phyloP scores from a whole-genome alignment of 208 protist species.

The Crithidia acanthocephali region DNA sequence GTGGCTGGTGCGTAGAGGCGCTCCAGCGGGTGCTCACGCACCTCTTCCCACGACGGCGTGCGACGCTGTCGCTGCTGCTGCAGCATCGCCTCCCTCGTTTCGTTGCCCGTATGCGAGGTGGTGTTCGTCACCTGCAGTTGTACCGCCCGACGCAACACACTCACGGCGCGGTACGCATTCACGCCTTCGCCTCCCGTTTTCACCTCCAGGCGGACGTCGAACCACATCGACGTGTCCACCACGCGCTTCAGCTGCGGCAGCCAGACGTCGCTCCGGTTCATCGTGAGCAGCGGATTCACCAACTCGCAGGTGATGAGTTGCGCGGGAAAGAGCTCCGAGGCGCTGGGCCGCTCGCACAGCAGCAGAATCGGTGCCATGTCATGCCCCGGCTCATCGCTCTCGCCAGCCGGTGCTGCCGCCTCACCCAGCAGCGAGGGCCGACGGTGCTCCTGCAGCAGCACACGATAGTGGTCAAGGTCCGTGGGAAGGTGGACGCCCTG shows the following conservation, averaged over 20 bases:
- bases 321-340: slow-evolving; percentile 58
- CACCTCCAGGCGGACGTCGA: slow-evolving; percentile 32
- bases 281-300: slow-evolving; percentile 40
- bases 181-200: background rate
- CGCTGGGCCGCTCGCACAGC: slow-evolving; percentile 35
- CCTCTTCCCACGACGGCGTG: slow-evolving; percentile 24
- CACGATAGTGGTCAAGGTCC: slow-evolving; percentile 23
- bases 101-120: background rate
- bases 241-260: slow-evolving; percentile 23
- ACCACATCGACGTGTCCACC: slow-evolving; percentile 15
- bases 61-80: background rate
- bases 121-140: slow-evolving; percentile 43
- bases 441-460: slow-evolving; percentile 33
- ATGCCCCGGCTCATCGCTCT: background rate
- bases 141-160: slow-evolving; percentile 50
- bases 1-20: slow-evolving; percentile 38
- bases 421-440: slow-evolving; percentile 22
- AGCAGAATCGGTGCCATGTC: slow-evolving; percentile 9
- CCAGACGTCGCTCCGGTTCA: slow-evolving; percentile 13
- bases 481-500: slow-evolving; percentile 60
- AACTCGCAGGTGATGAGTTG: slow-evolving; percentile 72
- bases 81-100: slow-evolving; percentile 2
- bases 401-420: background rate
- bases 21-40: slow-evolving; percentile 52
- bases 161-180: slow-evolving; percentile 20